A percentile compares a stretch with the other conserved stretches of the same genome.
Conservation (phyloP, 371 early-diverging fungal genomes). For the Rhizomucor miehei region DNA sequence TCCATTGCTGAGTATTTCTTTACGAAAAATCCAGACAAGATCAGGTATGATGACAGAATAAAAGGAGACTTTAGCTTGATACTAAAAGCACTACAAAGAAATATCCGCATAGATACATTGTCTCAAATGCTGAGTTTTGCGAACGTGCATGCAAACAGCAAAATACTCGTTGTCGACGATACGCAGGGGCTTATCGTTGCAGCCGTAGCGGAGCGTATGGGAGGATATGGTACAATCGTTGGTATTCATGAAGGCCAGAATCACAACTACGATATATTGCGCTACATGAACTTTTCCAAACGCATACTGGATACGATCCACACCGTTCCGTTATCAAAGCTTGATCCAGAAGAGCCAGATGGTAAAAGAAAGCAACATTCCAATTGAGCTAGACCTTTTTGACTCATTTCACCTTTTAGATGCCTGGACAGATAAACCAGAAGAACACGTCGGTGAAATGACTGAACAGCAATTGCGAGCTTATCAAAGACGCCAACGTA, state of each 20-base stretch:
- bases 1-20: conserved; percentile 81
- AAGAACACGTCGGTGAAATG: conserved; percentile 30
- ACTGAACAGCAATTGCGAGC: conserved; percentile 21
- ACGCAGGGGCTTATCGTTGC: conserved; percentile 81
- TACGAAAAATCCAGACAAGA: conserved; percentile 78
- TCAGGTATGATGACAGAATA: conserved; percentile 40
- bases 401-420: conserved; percentile 15
- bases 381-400: neutral
- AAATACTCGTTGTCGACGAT: conserved; percentile 83
- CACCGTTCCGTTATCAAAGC: conserved; percentile 68
- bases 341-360: conserved; percentile 49
- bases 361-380: too few relatives aligned
- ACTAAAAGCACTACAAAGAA: conserved; percentile 34
- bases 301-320: conserved; percentile 51
- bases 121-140: conserved; percentile 83
- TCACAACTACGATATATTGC: conserved; percentile 72
- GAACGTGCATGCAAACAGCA: conserved; percentile 73
- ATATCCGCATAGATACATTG: conserved; percentile 88
- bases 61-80: neutral
- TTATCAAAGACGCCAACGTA: conserved; percentile 37
- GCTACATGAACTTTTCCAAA: conserved; percentile 76
- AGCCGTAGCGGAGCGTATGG: conserved; percentile 84
- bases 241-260: conserved; percentile 77
- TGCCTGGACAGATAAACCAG: conserved; percentile 27
- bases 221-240: conserved; percentile 64